These are phyloP conservation scores for Hanseniaspora taiwanica DNA, from an alignment of 805 yeast species.

Conservation along the genomic window DNA sequence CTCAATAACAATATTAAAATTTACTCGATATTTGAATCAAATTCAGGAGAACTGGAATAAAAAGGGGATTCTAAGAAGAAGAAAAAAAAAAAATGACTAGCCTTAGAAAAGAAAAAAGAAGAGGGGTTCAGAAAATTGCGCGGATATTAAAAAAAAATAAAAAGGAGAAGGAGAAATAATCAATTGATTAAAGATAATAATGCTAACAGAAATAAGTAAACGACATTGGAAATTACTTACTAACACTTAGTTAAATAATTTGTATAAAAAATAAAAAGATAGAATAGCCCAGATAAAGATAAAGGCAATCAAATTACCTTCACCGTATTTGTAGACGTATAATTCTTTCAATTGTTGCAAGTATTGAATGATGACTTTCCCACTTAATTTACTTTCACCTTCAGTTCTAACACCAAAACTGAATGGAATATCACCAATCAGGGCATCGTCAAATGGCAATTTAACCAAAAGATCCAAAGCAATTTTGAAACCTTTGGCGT, in stretches of 20 bases:
- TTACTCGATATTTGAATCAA: no score
- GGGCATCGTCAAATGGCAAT: conserved; percentile 28
- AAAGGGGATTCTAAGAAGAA: not conserved
- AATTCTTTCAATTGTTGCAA: conserved; percentile 33
- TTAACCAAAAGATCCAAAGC: conserved; percentile 37
- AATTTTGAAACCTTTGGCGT: conserved; percentile 35
- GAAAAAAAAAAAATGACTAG: not conserved
- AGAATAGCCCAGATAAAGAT: conserved; percentile 20
- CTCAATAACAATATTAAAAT: no score
- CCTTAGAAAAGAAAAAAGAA: not conserved
- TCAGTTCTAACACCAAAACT: conserved; percentile 42
- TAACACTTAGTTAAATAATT: conserved; percentile 13
- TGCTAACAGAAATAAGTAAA: not conserved
- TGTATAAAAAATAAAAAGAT: conserved; percentile 19
- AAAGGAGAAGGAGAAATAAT: not conserved
- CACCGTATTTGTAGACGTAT: conserved; percentile 33
- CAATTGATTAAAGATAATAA: not conserved
- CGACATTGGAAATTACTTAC: not conserved
- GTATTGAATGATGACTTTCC: conserved; percentile 37
- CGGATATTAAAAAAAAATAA: not conserved
- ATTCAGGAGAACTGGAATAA: not conserved
- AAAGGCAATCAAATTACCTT: conserved; percentile 24
- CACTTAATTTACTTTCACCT: conserved; percentile 37
- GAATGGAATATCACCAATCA: conserved; percentile 35
- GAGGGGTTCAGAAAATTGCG: not conserved